A percentile compares a stretch with the other conserved stretches of the same genome.
phyloP scores from a whole-genome alignment of 2,329 filamentous ascomycete genomes.

The Alternaria tenuissima region DNA sequence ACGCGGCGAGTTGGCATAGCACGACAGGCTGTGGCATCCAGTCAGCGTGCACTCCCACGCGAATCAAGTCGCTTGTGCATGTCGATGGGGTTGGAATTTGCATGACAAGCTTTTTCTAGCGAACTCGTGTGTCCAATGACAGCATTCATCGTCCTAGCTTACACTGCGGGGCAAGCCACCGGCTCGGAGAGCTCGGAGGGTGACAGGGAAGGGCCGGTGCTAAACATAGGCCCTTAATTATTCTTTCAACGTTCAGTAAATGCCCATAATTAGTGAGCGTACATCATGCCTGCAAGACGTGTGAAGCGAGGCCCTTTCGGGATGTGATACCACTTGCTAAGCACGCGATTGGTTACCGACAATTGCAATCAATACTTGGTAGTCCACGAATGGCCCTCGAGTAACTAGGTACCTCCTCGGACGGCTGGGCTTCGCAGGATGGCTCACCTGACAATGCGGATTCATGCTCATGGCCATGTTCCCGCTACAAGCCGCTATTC shows the following conservation, averaged over 20 bases:
- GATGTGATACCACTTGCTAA: conserved; percentile 20
- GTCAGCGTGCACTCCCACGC: conserved; percentile 36
- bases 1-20: conserved; percentile 38
- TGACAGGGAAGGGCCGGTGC: conserved; percentile 33
- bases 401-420: conserved; percentile 38
- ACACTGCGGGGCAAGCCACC: conserved; percentile 30
- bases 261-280: conserved; percentile 44
- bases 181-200: conserved; percentile 32
- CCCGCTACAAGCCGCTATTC: conserved; percentile 19
- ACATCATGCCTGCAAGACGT: conserved; percentile 18
- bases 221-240: conserved; percentile 49
- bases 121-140: conserved; percentile 36
- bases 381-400: conserved; percentile 46
- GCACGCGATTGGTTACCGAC: conserved; percentile 48
- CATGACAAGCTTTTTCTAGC: conserved; percentile 50
- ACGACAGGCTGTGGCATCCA: conserved; percentile 46
- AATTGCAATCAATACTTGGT: conserved; percentile 45
- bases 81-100: conserved; percentile 41
- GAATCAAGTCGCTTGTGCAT: conserved; percentile 40
- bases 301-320: conserved; percentile 31
- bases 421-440: conserved; percentile 15
- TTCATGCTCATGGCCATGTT: conserved; percentile 22
- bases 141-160: conserved; percentile 29
- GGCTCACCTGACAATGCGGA: conserved; percentile 48
- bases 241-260: conserved; percentile 22